phyloP scores from a whole-genome alignment of 495 filamentous ascomycete species.

The Wilcoxina mikolae region DNA sequence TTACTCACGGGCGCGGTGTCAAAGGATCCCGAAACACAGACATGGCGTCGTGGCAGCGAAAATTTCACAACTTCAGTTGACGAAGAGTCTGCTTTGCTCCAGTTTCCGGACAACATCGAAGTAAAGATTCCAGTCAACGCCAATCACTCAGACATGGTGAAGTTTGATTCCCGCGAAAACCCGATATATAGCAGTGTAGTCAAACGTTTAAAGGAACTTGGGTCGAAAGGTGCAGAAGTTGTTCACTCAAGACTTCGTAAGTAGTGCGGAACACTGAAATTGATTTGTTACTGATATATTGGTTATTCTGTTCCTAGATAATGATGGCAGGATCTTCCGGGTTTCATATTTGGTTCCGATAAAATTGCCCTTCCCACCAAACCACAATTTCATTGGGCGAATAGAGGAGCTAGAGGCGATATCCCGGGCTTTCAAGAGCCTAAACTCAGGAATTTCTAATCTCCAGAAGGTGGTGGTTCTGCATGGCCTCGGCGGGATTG shows the following conservation, averaged over 20 bases:
- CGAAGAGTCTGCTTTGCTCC: background rate
- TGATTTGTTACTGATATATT: background rate
- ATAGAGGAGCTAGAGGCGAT: background rate
- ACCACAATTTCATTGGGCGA: conserved; percentile 6
- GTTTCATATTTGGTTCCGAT: background rate
- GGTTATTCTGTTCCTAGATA: background rate
- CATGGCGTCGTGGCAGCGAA: background rate
- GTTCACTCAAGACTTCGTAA: background rate
- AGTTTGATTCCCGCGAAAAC: background rate
- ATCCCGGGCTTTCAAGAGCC: background rate
- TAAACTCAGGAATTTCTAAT: background rate
- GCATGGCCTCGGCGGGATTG: conserved; percentile 12
- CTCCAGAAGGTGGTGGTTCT: conserved; percentile 4
- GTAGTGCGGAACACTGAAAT: background rate
- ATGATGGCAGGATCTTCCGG: background rate
- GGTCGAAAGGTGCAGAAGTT: background rate
- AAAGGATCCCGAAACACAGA: background rate
- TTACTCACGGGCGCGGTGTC: too few relatives aligned
- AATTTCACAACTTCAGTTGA: background rate
- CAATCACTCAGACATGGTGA: conserved; percentile 8
- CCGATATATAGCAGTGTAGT: conserved; percentile 1
- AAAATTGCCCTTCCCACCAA: conserved; percentile 3
- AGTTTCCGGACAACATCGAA: conserved; percentile 5
- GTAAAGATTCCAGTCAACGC: background rate
- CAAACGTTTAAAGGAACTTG: background rate